A percentile compares a stretch with the other conserved stretches of the same genome.
Evolutionary conservation across 805 yeast species (phyloP).

Genomic region (Blastobotrys terrestris): DNA sequence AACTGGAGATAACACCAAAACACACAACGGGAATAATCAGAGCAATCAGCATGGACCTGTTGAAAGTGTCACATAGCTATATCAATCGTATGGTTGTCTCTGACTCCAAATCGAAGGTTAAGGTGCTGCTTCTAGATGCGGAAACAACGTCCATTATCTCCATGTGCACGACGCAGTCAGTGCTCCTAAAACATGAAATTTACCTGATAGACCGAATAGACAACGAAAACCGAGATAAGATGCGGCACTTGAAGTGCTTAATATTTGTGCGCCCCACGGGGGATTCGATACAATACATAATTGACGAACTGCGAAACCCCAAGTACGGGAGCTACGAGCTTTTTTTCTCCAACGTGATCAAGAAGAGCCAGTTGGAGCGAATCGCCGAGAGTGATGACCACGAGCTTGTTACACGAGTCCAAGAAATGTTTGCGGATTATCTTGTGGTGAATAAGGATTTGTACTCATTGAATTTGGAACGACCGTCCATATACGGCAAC

Average conservation of each 20-base stretch:
- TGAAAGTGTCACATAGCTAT: conserved; percentile 33
- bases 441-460: conserved; percentile 65
- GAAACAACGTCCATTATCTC: conserved; percentile 80
- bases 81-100: conserved; percentile 33
- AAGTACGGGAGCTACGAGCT: conserved; percentile 73
- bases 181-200: conserved; percentile 73
- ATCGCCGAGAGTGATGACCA: conserved; percentile 86
- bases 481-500: conserved; percentile 30
- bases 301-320: conserved; percentile 68
- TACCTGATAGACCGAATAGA: conserved; percentile 68
- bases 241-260: conserved; percentile 77
- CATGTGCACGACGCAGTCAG: conserved; percentile 84
- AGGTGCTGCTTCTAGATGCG: conserved; percentile 72
- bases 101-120: conserved; percentile 40
- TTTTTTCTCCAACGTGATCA: conserved; percentile 66
- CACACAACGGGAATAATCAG: too few species aligned
- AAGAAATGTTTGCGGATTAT: conserved; percentile 83
- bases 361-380: conserved; percentile 74
- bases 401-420: conserved; percentile 69
- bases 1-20: neutral
- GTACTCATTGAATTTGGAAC: conserved; percentile 46
- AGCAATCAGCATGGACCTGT: conserved; percentile 31
- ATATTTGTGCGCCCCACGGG: conserved; percentile 71
- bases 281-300: conserved; percentile 52
- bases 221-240: conserved; percentile 52